Evolutionary conservation across 306 rosid species (phyloP).

Genomic region (Inga laurina): DNA sequence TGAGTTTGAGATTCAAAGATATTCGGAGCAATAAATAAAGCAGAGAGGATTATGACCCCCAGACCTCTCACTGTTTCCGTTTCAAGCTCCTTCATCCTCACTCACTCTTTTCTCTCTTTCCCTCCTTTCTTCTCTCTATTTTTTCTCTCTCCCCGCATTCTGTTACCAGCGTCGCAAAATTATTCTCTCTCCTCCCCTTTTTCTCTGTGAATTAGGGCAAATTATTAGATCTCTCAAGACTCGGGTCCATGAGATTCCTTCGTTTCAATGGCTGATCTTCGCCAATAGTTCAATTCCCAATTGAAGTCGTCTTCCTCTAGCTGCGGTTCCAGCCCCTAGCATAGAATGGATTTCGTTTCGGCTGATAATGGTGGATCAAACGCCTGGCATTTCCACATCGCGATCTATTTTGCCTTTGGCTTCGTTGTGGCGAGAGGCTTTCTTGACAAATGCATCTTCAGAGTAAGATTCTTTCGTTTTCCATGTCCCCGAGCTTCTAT

Average conservation of each 20-base stretch:
- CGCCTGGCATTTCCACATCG: slow-evolving; percentile 58
- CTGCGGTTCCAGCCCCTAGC: slow-evolving; percentile 21
- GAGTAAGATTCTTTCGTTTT: slow-evolving; percentile 54
- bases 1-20: not conserved
- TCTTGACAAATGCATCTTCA: slow-evolving; percentile 73
- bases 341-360: slow-evolving; percentile 76
- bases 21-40: slow-evolving; percentile 23
- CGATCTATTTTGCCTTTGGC: slow-evolving; percentile 63
- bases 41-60: not conserved
- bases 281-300: slow-evolving; percentile 6
- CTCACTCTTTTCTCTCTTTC: not conserved
- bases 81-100: not conserved
- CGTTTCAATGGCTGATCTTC: slow-evolving; percentile 29
- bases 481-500: not conserved
- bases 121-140: not conserved
- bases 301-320: slow-evolving; percentile 37
- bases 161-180: not conserved
- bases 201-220: slow-evolving; percentile 17
- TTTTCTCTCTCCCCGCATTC: not conserved
- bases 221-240: not conserved
- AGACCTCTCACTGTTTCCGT: slow-evolving; percentile 7
- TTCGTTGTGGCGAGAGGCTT: slow-evolving; percentile 57
- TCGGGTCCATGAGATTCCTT: not conserved
- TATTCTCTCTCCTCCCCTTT: not conserved
- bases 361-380: slow-evolving; percentile 42